Percentiles rank a stretch among this genome's conserved stretches.
phyloP scores from a whole-genome alignment of 2,329 filamentous ascomycete genomes.

The Microascus cirrosus region DNA sequence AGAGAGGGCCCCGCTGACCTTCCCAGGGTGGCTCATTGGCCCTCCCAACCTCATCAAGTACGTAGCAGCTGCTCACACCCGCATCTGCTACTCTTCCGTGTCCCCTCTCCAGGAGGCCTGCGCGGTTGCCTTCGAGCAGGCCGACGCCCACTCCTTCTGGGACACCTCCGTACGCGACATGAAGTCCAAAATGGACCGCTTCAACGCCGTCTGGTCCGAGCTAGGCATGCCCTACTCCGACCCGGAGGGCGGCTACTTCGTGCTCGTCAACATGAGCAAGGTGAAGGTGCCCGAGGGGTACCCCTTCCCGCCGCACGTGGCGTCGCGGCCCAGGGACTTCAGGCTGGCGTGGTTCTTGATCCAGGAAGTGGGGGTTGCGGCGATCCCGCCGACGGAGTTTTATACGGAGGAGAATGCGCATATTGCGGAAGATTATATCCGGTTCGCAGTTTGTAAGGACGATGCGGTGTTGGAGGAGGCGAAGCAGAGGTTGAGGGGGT shows the following conservation, averaged over 20 bases:
- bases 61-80: constrained; percentile 83
- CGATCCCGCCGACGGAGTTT: constrained; percentile 94
- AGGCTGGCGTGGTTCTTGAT: constrained; percentile 95
- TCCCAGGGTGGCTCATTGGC: constrained; percentile 73
- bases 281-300: constrained; percentile 77
- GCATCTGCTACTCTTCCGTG: constrained; percentile 92
- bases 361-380: constrained; percentile 88
- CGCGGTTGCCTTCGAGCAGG: constrained; percentile 87
- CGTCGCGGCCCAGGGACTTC: constrained; percentile 79
- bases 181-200: constrained; percentile 77
- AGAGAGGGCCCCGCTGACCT: neutral
- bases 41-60: constrained; percentile 82
- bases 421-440: constrained; percentile 83
- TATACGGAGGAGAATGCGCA: constrained; percentile 77
- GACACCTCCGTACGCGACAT: constrained; percentile 72
- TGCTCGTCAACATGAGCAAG: constrained; percentile 85
- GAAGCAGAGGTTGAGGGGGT: constrained; percentile 60
- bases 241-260: constrained; percentile 94
- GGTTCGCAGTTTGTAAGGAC: constrained; percentile 94
- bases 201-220: constrained; percentile 73
- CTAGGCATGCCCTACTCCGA: constrained; percentile 73
- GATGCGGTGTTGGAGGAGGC: constrained; percentile 73
- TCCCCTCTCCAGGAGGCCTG: constrained; percentile 90
- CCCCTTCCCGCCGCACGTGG: constrained; percentile 81
- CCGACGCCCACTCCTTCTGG: constrained; percentile 81